Evolutionary conservation across 2,329 filamentous ascomycete genomes (phyloP).

Genomic region (Trichocomaceae sp.): DNA sequence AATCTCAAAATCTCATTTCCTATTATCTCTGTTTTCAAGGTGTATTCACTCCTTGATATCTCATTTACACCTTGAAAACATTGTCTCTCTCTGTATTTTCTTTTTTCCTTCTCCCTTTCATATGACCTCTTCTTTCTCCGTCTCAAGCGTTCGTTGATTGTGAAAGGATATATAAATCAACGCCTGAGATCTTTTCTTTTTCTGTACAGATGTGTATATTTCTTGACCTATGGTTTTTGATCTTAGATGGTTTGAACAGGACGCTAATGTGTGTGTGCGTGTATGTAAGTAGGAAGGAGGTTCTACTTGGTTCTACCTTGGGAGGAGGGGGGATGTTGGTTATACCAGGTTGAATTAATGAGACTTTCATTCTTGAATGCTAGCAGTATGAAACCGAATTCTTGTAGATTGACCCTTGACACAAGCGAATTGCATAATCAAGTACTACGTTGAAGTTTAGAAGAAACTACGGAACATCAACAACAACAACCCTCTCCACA

Average conservation of each 20-base stretch:
- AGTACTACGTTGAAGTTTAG: no score
- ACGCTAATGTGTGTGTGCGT: background rate
- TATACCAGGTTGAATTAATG: background rate
- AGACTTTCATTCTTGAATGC: background rate
- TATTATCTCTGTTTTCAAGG: background rate
- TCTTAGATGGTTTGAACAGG: background rate
- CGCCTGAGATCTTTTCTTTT: background rate
- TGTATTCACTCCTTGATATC: background rate
- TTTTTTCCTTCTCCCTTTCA: background rate
- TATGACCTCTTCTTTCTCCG: background rate
- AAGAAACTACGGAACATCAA: background rate
- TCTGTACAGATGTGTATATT: slow-evolving; percentile 13
- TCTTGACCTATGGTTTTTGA: background rate
- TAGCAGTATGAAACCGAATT: no score
- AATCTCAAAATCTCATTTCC: slow-evolving; percentile 4
- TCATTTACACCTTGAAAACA: background rate
- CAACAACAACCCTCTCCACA: slow-evolving; percentile 34
- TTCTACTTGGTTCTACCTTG: background rate
- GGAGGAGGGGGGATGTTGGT: background rate
- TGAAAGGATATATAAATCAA: background rate
- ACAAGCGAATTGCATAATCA: no score
- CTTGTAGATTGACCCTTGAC: no score
- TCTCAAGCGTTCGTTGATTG: background rate
- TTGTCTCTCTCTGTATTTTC: background rate
- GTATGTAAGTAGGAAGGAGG: background rate